A percentile compares a stretch with the other conserved stretches of the same genome.
Conservation (phyloP, 2,329 filamentous ascomycete genomes). For the Waltergamsia citrina region DNA sequence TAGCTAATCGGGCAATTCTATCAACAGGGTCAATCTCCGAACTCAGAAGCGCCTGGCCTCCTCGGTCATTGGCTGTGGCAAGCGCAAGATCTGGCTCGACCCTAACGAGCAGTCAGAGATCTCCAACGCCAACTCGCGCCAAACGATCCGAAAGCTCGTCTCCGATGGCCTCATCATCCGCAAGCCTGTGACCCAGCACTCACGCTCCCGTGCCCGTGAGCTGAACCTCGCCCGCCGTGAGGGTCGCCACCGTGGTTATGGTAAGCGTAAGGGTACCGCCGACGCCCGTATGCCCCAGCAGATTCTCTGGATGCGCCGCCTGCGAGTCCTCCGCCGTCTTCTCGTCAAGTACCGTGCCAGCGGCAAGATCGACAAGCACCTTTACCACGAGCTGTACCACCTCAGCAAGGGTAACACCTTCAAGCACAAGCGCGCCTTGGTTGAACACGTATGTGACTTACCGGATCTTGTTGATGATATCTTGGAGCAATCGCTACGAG, state of each 20-base stretch:
- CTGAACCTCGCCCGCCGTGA: slow-evolving; percentile 90
- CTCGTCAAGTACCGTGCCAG: slow-evolving; percentile 99
- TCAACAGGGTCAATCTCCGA: slow-evolving; percentile 92
- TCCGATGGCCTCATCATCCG: slow-evolving; percentile 99
- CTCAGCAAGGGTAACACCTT: slow-evolving; percentile 99
- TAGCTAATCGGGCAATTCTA: too few relatives aligned
- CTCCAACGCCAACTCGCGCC: slow-evolving; percentile 99
- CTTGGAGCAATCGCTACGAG: not conserved
- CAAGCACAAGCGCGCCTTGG: slow-evolving; percentile 99
- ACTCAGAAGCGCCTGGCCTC: slow-evolving; percentile 99
- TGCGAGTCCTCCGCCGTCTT: slow-evolving; percentile 96
- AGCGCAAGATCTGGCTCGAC: slow-evolving; percentile 99
- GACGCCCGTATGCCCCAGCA: slow-evolving; percentile 99
- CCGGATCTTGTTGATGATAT: slow-evolving; percentile 6
- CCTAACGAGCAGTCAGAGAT: slow-evolving; percentile 99
- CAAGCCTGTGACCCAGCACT: slow-evolving; percentile 99
- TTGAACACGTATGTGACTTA: slow-evolving; percentile 86
- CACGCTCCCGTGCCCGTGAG: slow-evolving; percentile 89
- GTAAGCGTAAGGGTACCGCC: slow-evolving; percentile 99
- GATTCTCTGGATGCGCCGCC: slow-evolving; percentile 99
- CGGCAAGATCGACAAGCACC: slow-evolving; percentile 99
- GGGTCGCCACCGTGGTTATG: slow-evolving; percentile 96
- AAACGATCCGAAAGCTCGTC: slow-evolving; percentile 99
- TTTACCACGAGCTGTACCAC: slow-evolving; percentile 99
- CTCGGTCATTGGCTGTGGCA: slow-evolving; percentile 95